Percentiles rank a stretch among this genome's conserved stretches.
Conservation (phyloP, 495 filamentous ascomycete genomes). For the Penicillium silybi region DNA sequence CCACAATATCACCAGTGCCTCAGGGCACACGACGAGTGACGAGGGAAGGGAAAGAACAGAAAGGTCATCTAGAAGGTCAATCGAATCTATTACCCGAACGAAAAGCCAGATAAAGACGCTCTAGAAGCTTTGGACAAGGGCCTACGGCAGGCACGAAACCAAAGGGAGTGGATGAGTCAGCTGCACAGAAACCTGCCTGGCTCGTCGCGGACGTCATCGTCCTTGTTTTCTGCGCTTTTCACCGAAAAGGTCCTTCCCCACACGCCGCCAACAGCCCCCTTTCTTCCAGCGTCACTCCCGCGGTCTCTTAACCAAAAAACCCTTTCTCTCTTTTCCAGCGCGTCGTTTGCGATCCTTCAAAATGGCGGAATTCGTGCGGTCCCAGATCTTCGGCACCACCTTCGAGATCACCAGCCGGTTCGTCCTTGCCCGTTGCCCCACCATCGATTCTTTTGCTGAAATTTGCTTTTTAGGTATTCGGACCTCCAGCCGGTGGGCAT, state of each 20-base stretch:
- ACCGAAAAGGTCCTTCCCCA: conserved; percentile 35
- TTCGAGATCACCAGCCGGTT: conserved; percentile 99
- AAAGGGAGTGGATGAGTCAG: conserved; percentile 16
- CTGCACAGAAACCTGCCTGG: conserved; percentile 19
- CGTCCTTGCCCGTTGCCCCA: conserved; percentile 17
- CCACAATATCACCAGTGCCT: not conserved
- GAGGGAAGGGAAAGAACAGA: not conserved
- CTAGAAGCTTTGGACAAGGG: not conserved
- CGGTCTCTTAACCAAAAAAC: not conserved
- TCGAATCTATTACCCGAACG: not conserved
- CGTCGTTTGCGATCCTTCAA: conserved; percentile 9
- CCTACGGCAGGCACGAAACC: not conserved
- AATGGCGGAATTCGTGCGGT: conserved; percentile 98
- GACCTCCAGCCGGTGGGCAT: conserved; percentile 98
- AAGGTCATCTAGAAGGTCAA: not conserved
- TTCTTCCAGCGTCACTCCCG: conserved; percentile 3
- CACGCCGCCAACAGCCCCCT: conserved; percentile 22
- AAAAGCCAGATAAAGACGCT: not conserved
- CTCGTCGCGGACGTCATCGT: conserved; percentile 37
- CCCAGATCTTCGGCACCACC: conserved; percentile 98
- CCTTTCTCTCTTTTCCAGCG: not conserved
- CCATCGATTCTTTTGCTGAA: conserved; percentile 7
- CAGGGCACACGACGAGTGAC: not conserved
- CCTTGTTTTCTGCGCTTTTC: conserved; percentile 32
- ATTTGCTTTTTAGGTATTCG: conserved; percentile 65